Evolutionary conservation across 495 filamentous ascomycete genomes (phyloP).

Genomic region (Hypoxylon crocopeplum): DNA sequence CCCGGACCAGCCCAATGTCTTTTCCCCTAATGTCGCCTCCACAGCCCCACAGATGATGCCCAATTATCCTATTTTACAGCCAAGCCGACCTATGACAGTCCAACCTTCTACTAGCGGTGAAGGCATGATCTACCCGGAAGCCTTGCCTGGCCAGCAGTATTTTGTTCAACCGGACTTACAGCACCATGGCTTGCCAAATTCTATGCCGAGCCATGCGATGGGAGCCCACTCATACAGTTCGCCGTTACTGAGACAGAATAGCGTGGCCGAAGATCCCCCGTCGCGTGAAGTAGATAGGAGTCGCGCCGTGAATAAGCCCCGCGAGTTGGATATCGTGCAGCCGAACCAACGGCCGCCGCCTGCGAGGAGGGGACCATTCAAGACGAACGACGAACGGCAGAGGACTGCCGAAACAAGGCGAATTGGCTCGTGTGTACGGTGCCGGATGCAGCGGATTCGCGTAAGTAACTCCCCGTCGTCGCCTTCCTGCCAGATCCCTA

Average conservation of each 20-base stretch:
- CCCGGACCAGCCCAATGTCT: conserved; percentile 38
- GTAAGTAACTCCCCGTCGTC: conserved; percentile 42
- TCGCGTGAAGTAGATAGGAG: conserved; percentile 28
- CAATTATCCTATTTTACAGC: conserved; percentile 50
- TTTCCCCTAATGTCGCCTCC: conserved; percentile 41
- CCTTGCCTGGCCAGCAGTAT: conserved; percentile 38
- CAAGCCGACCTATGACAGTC: conserved; percentile 42
- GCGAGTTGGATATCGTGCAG: conserved; percentile 41
- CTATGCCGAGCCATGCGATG: conserved; percentile 29
- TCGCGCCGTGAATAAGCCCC: conserved; percentile 15
- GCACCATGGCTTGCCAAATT: conserved; percentile 25
- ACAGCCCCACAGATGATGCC: conserved; percentile 46
- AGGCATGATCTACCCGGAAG: conserved; percentile 54
- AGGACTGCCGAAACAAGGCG: conserved; percentile 58
- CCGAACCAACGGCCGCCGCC: conserved; percentile 40
- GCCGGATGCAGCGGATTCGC: conserved; percentile 62
- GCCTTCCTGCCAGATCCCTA: conserved; percentile 1
- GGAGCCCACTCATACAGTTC: conserved; percentile 22
- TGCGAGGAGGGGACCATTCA: conserved; percentile 57
- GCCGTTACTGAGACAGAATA: conserved; percentile 19
- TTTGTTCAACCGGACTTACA: conserved; percentile 31
- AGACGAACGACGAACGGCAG: conserved; percentile 50
- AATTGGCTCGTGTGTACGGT: conserved; percentile 59
- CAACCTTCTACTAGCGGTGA: conserved; percentile 49
- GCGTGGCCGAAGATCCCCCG: conserved; percentile 7